Percentiles rank a stretch among this genome's conserved stretches.
phyloP scores from a whole-genome alignment of 225 moss, liverwort and hornwort species.

The Climacium dendroides region DNA sequence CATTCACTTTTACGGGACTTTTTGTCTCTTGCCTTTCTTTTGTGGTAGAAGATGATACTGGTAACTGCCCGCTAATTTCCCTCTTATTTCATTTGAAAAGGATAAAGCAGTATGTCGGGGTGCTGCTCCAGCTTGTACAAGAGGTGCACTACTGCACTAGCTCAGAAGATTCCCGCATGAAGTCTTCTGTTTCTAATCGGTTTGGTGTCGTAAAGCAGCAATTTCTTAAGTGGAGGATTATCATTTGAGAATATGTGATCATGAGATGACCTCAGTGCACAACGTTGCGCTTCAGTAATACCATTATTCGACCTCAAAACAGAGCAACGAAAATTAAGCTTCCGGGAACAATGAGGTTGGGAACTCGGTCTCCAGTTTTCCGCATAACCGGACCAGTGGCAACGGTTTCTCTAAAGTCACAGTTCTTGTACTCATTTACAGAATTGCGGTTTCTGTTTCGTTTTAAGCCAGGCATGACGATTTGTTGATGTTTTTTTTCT shows the following conservation, averaged over 20 bases:
- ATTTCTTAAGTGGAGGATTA: neutral
- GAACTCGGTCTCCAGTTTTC: neutral
- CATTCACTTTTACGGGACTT: neutral
- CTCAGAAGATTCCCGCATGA: neutral
- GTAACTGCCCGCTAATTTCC: neutral
- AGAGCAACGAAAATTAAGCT: neutral
- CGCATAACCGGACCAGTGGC: neutral
- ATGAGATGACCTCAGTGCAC: neutral
- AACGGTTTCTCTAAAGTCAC: neutral
- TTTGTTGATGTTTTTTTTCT: neutral
- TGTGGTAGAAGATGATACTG: neutral
- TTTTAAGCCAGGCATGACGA: neutral
- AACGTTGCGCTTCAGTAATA: neutral
- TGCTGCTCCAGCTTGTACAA: neutral
- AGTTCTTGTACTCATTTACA: neutral
- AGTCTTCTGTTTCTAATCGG: neutral
- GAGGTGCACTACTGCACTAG: neutral
- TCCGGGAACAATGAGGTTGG: neutral
- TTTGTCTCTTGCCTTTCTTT: neutral
- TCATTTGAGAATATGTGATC: neutral
- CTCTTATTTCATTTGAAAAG: neutral
- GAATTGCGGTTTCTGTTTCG: neutral
- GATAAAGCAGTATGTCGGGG: neutral
- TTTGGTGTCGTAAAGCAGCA: neutral
- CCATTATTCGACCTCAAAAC: neutral